These are phyloP conservation scores for Corinectria fuckeliana DNA, from an alignment of 2,329 filamentous ascomycete genomes.

Conservation along the genomic window DNA sequence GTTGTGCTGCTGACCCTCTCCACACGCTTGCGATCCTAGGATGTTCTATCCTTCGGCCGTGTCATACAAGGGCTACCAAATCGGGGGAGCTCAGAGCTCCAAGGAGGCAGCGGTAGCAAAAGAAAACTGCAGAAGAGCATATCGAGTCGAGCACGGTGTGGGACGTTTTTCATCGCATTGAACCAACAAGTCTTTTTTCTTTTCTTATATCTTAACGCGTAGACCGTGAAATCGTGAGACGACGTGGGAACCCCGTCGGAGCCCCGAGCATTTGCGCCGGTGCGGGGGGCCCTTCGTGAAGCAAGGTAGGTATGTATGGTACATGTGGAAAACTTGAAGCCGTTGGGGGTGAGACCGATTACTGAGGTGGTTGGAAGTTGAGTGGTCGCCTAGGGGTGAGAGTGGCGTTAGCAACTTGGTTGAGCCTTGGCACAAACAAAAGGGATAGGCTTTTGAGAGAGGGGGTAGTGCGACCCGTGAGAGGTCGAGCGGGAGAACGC, in stretches of 20 bases:
- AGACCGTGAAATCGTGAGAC: slow-evolving; percentile 39
- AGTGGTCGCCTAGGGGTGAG: slow-evolving; percentile 70
- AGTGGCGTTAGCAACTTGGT: neutral
- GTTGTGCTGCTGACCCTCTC: neutral
- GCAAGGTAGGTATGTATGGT: slow-evolving; percentile 38
- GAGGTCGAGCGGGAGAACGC: too few relatives aligned
- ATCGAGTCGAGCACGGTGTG: slow-evolving; percentile 29
- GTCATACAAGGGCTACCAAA: neutral
- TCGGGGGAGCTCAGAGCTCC: neutral
- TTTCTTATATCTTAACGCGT: slow-evolving; percentile 38
- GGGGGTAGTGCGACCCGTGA: too few relatives aligned
- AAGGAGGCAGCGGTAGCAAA: neutral
- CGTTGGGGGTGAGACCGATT: slow-evolving; percentile 26
- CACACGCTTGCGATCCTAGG: neutral
- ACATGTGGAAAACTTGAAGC: slow-evolving; percentile 33
- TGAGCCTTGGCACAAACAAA: neutral
- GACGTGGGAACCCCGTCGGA: slow-evolving; percentile 28
- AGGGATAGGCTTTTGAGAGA: neutral
- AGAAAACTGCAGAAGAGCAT: slow-evolving; percentile 7
- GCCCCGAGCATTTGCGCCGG: slow-evolving; percentile 26
- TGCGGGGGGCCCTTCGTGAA: slow-evolving; percentile 26
- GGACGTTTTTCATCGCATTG: slow-evolving; percentile 30
- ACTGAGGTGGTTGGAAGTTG: slow-evolving; percentile 79
- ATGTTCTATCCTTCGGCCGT: neutral
- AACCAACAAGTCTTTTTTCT: slow-evolving; percentile 38